Base-by-base conservation (phyloP, 768 basidiomycete genomes). In the Cystobasidium tubakii region DNA sequence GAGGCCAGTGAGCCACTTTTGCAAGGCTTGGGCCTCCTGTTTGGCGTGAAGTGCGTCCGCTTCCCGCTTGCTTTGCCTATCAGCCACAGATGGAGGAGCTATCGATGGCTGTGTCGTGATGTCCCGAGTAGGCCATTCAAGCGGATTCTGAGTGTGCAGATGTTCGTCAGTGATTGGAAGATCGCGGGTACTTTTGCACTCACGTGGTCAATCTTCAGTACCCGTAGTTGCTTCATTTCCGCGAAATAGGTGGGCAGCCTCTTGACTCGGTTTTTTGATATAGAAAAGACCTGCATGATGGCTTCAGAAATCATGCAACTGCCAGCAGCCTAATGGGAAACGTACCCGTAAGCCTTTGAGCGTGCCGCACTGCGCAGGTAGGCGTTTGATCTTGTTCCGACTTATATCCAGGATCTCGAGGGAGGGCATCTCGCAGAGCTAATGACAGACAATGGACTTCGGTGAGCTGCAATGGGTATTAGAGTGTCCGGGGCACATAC, bases 401-500 rank as follows among this genome's bases (percentile, higher is more conserved):
- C 91, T 93, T 53, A 99, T 85, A 81, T 99, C 96, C 76, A 99
- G 83, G 73, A 93, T 95, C 82, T 99, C 95, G 69, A 99, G 84
- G 6, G 89, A 88, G 1, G 89, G 87, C 83, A 98, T 87, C 21
- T 87, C 83, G 55, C 90, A 91, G 54, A 96, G 84, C 93, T 95
- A 77, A 15, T 44, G 57, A 15, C 23, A 12, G 36, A 36, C 36
- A 25, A n/a, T n/a, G n/a, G n/a, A n/a, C n/a, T n/a, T n/a, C n/a
- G n/a, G n/a, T n/a, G n/a, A n/a, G n/a, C n/a, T n/a, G n/a, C n/a
- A n/a, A n/a, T n/a, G n/a, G n/a, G n/a, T n/a, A n/a, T n/a, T n/a
- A n/a, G n/a, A n/a, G n/a, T n/a, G n/a, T n/a, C n/a, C n/a, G n/a
- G n/a, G n/a, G n/a, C n/a, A n/a, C n/a, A n/a, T n/a, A 97, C 93